phyloP scores from a whole-genome alignment of 2,329 filamentous ascomycete species.

The Pseudocercospora crystallina region DNA sequence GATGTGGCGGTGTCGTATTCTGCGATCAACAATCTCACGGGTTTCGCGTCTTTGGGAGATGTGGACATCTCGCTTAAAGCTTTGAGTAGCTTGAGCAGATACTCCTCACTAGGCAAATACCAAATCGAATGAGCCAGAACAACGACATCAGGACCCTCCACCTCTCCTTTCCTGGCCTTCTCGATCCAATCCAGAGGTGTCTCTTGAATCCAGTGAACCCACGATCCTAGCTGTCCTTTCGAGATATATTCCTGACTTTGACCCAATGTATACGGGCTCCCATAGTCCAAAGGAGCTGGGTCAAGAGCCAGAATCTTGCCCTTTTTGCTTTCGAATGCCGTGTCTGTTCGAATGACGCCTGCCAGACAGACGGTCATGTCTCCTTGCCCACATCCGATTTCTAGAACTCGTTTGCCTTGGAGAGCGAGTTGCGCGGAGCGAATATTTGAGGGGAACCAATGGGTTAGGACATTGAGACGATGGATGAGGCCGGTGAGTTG shows the following conservation, averaged over 20 bases:
- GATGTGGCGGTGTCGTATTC: slow-evolving; percentile 12
- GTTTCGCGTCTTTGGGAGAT: not conserved
- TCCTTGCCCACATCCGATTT: slow-evolving; percentile 62
- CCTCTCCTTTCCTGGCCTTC: not conserved
- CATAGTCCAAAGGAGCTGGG: slow-evolving; percentile 13
- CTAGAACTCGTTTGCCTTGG: slow-evolving; percentile 49
- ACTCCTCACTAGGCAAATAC: slow-evolving; percentile 9
- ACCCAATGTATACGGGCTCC: slow-evolving; percentile 10
- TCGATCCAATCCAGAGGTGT: slow-evolving; percentile 10
- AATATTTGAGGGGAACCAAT: slow-evolving; percentile 5
- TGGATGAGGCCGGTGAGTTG: not conserved
- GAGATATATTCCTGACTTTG: slow-evolving; percentile 9
- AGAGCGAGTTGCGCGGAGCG: not conserved
- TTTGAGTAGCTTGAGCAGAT: not conserved
- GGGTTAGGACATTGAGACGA: slow-evolving; percentile 8
- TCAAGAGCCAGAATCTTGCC: slow-evolving; percentile 11
- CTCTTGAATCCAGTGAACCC: slow-evolving; percentile 9
- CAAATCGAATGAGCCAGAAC: slow-evolving; percentile 17
- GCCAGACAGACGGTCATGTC: slow-evolving; percentile 58
- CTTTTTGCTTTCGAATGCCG: slow-evolving; percentile 32
- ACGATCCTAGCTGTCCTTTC: not conserved
- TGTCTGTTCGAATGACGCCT: slow-evolving; percentile 42
- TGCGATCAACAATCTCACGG: slow-evolving; percentile 6
- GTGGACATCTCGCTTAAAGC: not conserved
- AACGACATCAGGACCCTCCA: slow-evolving; percentile 4